Base-by-base conservation (phyloP, 345 rosid genomes). In the Salix udensis region DNA sequence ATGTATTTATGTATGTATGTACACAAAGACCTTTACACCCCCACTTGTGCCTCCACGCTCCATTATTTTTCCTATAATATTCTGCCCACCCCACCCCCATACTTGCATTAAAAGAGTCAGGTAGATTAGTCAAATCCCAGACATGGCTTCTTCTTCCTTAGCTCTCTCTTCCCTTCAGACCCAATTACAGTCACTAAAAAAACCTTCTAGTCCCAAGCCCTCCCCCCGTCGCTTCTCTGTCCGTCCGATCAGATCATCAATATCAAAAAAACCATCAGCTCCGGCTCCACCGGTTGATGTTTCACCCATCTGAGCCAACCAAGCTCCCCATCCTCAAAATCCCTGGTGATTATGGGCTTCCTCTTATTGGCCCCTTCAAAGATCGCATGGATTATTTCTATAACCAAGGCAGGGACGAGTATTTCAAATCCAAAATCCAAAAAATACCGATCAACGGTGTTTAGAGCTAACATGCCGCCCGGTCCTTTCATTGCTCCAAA, bases 311-410 rank as follows among this genome's bases (percentile, higher is more conserved):
- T 23, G 81, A 71, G 42, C 42, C 82, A 3, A n/a, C 70, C 61
- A 78, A 87, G 65, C 93, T 85, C 14, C 96, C 94, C 44, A 70
- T 91, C 83, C 86, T 88, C 23, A 44, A 78, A 68, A 83, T 96
- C 62, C 99, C 98, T 0, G 99, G 99, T 1, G 81, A 77, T 74
- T 86, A 88, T 70, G 99, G 99, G 40, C 75, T 88, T 36, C 98
- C 97, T 7, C 58, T 91, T 0, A 1, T 93, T 1, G 98, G 99
- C n/a, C 92, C 99, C 2, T 55, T 91, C n/a, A 88, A 79, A 23
- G 99, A 96, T 68, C 91, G 97, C 1, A 75, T 76, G 0, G 98
- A 88, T 60, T 93, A 83, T 78, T 96, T 96, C 76, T 90, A 93
- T 79, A 86, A 86, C 76, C 92, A 86, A 71, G 94, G 96, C 3